These are phyloP conservation scores for Rhypophila decipiens DNA, from an alignment of 495 filamentous ascomycete species.

Conservation along the genomic window DNA sequence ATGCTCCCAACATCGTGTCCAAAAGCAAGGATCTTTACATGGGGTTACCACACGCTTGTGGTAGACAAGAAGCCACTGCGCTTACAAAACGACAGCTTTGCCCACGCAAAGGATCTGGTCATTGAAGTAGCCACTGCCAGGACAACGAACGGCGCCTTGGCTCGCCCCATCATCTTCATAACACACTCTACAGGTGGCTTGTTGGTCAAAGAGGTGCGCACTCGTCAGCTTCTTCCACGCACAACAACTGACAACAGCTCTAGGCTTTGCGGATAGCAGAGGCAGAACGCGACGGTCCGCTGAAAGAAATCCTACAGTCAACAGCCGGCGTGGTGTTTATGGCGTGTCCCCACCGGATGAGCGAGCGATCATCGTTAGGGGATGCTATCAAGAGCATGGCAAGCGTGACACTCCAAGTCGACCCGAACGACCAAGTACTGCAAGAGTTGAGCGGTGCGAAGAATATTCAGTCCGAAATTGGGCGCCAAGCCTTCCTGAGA, in stretches of 20 bases:
- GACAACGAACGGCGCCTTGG: constrained; percentile 1
- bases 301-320: constrained; percentile 23
- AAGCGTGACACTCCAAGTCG: constrained; percentile 14
- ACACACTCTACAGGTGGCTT: constrained; percentile 34
- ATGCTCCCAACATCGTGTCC: constrained; percentile 29
- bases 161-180: constrained; percentile 26
- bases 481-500: constrained; percentile 21
- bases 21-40: constrained; percentile 25
- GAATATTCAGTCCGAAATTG: constrained; percentile 16
- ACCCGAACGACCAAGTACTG: constrained; percentile 19
- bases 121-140: constrained; percentile 19
- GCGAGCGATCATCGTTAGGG: constrained; percentile 17
- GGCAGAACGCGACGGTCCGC: constrained; percentile 17
- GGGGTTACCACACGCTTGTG: constrained; percentile 29
- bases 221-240: no score
- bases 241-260: no score
- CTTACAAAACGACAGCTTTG: constrained; percentile 26
- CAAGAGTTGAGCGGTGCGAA: constrained; percentile 25
- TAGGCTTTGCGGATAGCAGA: constrained; percentile 28
- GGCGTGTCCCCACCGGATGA: constrained; percentile 27
- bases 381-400: constrained; percentile 32
- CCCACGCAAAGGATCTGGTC: constrained; percentile 26
- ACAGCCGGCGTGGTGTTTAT: constrained; percentile 28
- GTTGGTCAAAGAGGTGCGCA: constrained; percentile 29
- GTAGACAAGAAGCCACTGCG: constrained; percentile 21